Base-by-base conservation (phyloP, 2,329 filamentous ascomycete species). In the Alternaria panax region DNA sequence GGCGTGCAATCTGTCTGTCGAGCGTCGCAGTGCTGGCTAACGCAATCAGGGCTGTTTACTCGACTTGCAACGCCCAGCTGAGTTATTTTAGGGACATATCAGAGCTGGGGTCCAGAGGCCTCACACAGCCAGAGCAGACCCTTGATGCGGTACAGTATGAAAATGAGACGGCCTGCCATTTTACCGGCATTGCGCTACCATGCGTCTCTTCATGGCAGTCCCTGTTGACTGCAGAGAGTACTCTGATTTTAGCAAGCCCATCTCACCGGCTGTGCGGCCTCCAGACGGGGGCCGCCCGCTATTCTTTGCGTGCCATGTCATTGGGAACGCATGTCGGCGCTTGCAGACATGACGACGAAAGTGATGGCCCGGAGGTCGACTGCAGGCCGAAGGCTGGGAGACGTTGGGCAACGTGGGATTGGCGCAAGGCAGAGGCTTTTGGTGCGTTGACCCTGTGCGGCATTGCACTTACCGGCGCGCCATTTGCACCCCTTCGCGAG, bases 11-110 rank as follows among this genome's bases (percentile, higher is more conserved):
- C 28, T 45, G 43, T 25, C 28, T 42, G 51, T 52, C 59, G 42
- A 55, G 54, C 30, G 54, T 51, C 43, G 48, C n/a, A 27, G 41
- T 14, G 12, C 32, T 16, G 30, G 4, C 56, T 62, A 65, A 50
- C 62, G 18, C 20, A 2, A 45, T 30, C 20, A 8, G 43, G 51
- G 22, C 28, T 27, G 48, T 60, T 60, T 63, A 60, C 61, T 58
- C 46, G 32, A 30, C 51, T 32, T 38, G 45, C 40, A 12, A 55
- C 43, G 60, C 59, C 65, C 55, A 67, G 59, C 58, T 55, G 56
- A 62, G 68, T 65, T 74, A 74, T 72, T 74, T 74, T 72, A 68
- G 68, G 72, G 70, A 65, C 64, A 67, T 68, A 66, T 70, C 60
- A 54, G 48, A 32, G 40, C 62, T 24, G 42, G 54, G 64, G 55